Evolutionary conservation across 345 rosid species (phyloP), one percentile per base, ranked within the genome.

Genomic region (Adansonia digitata): DNA sequence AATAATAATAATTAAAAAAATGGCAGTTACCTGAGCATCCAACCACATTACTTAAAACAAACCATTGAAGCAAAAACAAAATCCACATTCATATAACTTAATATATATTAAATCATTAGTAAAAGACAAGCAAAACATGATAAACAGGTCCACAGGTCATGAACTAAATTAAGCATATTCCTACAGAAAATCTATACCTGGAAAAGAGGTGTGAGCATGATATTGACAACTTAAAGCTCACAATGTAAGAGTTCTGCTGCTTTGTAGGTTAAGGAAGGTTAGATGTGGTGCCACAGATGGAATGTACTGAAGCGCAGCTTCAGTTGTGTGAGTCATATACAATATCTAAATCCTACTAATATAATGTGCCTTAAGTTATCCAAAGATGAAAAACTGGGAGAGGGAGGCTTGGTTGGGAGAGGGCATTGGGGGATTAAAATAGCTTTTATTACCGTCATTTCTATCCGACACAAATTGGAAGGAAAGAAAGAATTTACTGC

Each of bases 401-500:
- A 12, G 34, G 29, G 1, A 9, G 57, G 6, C 10, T 9, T 51
- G n/a, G n/a, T n/a, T n/a, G n/a, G n/a, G n/a, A n/a, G n/a, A n/a
- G n/a, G n/a, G n/a, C n/a, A n/a, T 22, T 39, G 13, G 42, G 43
- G 64, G 18, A 20, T 55, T 55, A 39, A 15, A 39, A 59, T 18
- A 45, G n/a, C n/a, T 7, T 48, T 57, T 37, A 57, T 22, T n/a
- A n/a, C n/a, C n/a, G n/a, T n/a, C n/a, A n/a, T 74, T 74, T 76
- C 77, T 42, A 59, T 78, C 77, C 48, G 70, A 59, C n/a, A 46
- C 71, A 62, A 67, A 46, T 49, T 69, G 66, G 51, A 57, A 75
- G 9, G 22, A 29, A 48, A 5, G 13, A 52, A 64, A 65, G 34
- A 27, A 59, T 29, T 75, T 65, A 72, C 78, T 80, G 81, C 77